These are phyloP conservation scores for Tetrahymena malaccensis DNA, from an alignment of 73 alveolate species.

Conservation along the genomic window DNA sequence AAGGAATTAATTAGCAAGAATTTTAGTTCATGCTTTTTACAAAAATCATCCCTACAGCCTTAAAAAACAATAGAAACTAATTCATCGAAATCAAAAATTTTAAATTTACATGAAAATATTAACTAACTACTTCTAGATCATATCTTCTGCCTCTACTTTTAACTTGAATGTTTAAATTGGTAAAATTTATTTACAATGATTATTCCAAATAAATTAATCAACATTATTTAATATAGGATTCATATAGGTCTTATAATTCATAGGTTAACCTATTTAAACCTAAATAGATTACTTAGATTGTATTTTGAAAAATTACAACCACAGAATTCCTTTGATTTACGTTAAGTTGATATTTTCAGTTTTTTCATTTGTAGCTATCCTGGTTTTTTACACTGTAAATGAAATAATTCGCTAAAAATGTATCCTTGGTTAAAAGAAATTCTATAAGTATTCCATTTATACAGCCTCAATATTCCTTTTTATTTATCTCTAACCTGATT, in stretches of 20 bases:
- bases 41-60: too few species aligned
- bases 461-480: background rate
- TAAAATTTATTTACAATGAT: too few species aligned
- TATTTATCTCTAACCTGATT: background rate
- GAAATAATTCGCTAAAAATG: background rate
- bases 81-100: too few species aligned
- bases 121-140: too few species aligned
- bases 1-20: background rate
- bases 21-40: background rate
- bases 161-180: background rate
- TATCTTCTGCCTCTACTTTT: background rate
- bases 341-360: background rate
- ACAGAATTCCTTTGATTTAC: background rate
- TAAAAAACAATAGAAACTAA: too few species aligned
- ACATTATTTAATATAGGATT: background rate
- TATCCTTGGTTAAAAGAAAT: background rate
- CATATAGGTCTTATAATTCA: background rate
- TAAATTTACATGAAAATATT: too few species aligned
- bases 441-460: background rate
- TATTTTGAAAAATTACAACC: too few species aligned
- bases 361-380: too few species aligned
- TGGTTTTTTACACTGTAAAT: too few species aligned
- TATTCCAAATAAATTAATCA: too few species aligned
- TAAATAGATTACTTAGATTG: background rate
- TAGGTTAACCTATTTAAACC: background rate